Evolutionary conservation across 129 eudicot genomes (phyloP), one percentile per base, ranked within the genome.

Genomic region (Arctium lappa): DNA sequence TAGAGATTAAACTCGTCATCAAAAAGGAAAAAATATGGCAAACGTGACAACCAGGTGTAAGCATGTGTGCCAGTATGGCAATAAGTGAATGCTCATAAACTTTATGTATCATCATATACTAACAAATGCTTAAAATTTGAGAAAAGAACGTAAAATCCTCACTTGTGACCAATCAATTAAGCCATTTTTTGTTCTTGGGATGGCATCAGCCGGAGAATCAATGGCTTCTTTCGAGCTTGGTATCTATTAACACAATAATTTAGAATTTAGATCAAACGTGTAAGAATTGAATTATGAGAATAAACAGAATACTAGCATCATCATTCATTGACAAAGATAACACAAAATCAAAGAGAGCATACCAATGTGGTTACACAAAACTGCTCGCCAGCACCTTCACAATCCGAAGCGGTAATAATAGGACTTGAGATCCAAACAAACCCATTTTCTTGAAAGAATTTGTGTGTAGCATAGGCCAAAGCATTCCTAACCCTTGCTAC

Each of bases 351-450:
- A 29, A 29, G 34, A 80, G 77, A 78, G 76, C 87, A 76, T 86
- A 95, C 99, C 99, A 95, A 88, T 73, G 99, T 95, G 70, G 99
- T 95, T 79, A 95, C 99, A 82, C 99, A 95, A 84, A 95, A 95
- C 82, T 95, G 99, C 84, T 95, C 99, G 29, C 99, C 99, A 84
- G 99, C 99, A 83, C 99, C 99, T 91, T 95, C 99, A 84, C 99
- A 95, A 78, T 95, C 99, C 68, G 99, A 85, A 66, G 98, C 97
- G 34, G 99, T 95, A 79, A 95, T 91, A 44, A 95, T 93, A 18
- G 99, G 99, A 86, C 99, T 95, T 77, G 99, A 88, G 79, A 95
- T 72, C 99, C 99, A 95, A 81, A 95, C 91, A 88, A 95, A 95
- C 66, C 99, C 99, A 87, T 95, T 95, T 82, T 95, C 99, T 81